phyloP scores from a whole-genome alignment of 140 eudicot species.

The Anethum foeniculum region DNA sequence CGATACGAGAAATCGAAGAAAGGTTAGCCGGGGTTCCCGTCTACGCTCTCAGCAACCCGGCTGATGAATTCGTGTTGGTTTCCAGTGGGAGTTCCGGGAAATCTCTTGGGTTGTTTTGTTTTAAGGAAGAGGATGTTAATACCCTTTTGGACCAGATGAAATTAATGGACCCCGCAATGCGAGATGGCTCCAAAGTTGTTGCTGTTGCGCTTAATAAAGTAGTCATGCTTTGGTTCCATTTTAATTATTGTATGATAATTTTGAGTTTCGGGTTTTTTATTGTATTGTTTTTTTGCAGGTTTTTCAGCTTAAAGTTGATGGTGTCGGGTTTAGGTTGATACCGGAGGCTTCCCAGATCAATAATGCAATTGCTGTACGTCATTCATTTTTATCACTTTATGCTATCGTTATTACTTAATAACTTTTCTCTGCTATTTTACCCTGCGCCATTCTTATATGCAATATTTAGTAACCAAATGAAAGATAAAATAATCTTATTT shows the following conservation, averaged over 20 bases:
- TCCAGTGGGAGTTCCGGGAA: constrained; percentile 38
- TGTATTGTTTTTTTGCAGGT: constrained; percentile 42
- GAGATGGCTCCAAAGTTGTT: constrained; percentile 62
- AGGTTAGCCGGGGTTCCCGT: constrained; percentile 76
- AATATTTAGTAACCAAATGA: background rate
- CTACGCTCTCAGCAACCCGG: constrained; percentile 59
- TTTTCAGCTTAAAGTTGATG: constrained; percentile 67
- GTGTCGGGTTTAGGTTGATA: constrained; percentile 80
- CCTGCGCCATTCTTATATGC: background rate
- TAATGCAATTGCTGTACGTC: constrained; percentile 66
- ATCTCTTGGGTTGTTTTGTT: constrained; percentile 66
- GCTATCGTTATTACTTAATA: background rate
- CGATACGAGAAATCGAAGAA: constrained; percentile 45
- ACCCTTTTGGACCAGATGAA: constrained; percentile 61
- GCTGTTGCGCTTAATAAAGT: constrained; percentile 74
- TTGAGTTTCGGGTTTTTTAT: background rate
- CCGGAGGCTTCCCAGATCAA: constrained; percentile 71
- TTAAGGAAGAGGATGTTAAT: constrained; percentile 65
- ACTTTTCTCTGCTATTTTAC: background rate
- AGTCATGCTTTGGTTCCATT: no score
- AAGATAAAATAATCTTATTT: no score
- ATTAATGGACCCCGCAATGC: constrained; percentile 51
- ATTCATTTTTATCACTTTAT: background rate
- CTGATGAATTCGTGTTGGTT: constrained; percentile 65
- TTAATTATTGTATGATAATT: background rate